Conservation (phyloP, 1,139 yeast species). For the Candida labiduridarum region DNA sequence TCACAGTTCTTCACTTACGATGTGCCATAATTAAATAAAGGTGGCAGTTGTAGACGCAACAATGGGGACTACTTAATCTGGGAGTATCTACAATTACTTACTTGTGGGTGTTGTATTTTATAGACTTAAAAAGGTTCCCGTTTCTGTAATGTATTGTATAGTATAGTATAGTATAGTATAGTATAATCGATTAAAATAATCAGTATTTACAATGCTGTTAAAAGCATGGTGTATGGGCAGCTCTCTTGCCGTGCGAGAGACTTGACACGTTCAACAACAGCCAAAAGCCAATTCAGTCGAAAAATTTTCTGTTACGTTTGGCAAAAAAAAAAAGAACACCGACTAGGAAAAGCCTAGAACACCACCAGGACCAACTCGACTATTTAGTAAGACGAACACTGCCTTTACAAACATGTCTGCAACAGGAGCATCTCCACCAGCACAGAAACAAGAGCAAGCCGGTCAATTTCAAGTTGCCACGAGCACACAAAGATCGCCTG, state of each 20-base stretch:
- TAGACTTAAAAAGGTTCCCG: slow-evolving; percentile 1
- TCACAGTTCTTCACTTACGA: slow-evolving; percentile 3
- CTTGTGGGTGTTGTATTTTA: slow-evolving; percentile 4
- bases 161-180: not conserved
- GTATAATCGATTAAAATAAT: not conserved
- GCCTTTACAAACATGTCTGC: slow-evolving; percentile 5
- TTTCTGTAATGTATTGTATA: not conserved
- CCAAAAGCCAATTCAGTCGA: slow-evolving; percentile 4
- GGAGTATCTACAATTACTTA: not conserved
- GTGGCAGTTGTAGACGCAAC: not conserved
- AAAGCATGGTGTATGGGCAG: too few species aligned
- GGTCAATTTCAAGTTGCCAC: slow-evolving; percentile 19
- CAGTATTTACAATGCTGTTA: too few species aligned
- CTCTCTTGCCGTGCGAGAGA: too few species aligned
- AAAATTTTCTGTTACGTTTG: not conserved
- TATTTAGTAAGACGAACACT: not conserved
- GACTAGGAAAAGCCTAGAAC: not conserved
- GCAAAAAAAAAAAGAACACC: not conserved
- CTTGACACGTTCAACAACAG: slow-evolving; percentile 6
- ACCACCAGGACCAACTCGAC: not conserved
- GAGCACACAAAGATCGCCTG: slow-evolving; percentile 24
- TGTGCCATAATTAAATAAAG: slow-evolving; percentile 2
- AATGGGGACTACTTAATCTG: not conserved
- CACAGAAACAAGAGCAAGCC: slow-evolving; percentile 1
- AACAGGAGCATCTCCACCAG: not conserved